phyloP scores from a whole-genome alignment of 1,284 basidiomycete species.

The Trichosporon sp. region DNA sequence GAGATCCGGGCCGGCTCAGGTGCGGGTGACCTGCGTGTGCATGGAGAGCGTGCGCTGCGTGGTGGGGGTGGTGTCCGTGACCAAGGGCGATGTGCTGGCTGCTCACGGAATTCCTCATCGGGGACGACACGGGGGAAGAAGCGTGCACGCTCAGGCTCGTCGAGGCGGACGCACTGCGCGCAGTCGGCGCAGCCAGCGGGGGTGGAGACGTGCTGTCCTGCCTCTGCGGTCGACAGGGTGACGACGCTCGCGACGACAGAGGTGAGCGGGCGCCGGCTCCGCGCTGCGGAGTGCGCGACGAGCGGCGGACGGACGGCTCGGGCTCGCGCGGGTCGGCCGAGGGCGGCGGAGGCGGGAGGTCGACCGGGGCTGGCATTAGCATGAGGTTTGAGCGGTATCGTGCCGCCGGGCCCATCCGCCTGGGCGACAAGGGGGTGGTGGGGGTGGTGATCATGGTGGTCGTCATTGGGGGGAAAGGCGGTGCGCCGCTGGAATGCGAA shows the following conservation, averaged over 20 bases:
- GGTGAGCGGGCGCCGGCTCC: conserved; percentile 30
- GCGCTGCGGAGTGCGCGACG: conserved; percentile 35
- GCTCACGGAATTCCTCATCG: neutral
- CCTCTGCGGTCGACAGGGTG: conserved; percentile 19
- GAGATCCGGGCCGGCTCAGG: conserved; percentile 36
- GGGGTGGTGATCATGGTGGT: neutral
- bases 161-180: conserved; percentile 6
- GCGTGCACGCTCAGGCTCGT: neutral
- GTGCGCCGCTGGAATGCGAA: neutral
- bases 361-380: conserved; percentile 31
- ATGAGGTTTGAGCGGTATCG: neutral
- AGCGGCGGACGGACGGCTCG: conserved; percentile 21
- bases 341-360: conserved; percentile 44
- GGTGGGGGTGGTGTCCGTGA: conserved; percentile 14
- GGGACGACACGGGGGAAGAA: neutral
- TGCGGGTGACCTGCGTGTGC: conserved; percentile 10
- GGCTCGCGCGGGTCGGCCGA: conserved; percentile 44
- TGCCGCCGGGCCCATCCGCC: neutral
- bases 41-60: neutral
- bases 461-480: neutral
- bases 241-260: conserved; percentile 29
- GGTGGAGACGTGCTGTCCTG: conserved; percentile 13
- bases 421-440: neutral
- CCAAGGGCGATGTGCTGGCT: neutral
- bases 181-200: conserved; percentile 17